These are phyloP conservation scores for Chaetomiaceae sp. DNA, from an alignment of 2,329 filamentous ascomycete species.

Conservation along the genomic window DNA sequence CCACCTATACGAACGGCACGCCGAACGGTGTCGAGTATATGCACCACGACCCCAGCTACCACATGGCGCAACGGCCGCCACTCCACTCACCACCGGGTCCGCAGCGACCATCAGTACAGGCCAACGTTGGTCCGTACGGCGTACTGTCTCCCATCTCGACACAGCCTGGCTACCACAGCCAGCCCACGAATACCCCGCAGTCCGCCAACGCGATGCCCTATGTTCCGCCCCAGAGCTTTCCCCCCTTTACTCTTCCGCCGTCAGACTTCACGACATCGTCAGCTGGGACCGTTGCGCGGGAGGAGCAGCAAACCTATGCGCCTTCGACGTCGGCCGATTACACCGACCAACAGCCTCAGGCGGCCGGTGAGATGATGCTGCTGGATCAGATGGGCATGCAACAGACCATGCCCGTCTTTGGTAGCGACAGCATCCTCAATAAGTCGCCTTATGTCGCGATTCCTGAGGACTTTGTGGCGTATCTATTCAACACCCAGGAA, in stretches of 20 bases:
- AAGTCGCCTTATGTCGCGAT: constrained; percentile 80
- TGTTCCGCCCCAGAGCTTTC: constrained; percentile 55
- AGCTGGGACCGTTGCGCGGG: constrained; percentile 30
- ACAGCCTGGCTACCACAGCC: constrained; percentile 44
- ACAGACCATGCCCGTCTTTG: constrained; percentile 79
- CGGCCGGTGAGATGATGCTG: constrained; percentile 50
- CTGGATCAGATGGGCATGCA: constrained; percentile 57
- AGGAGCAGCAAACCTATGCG: constrained; percentile 31
- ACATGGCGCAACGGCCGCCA: constrained; percentile 23
- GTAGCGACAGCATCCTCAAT: constrained; percentile 68
- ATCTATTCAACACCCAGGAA: constrained; percentile 67
- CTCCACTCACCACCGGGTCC: constrained; percentile 39
- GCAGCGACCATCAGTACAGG: constrained; percentile 42
- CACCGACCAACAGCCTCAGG: constrained; percentile 38
- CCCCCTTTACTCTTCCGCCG: constrained; percentile 57
- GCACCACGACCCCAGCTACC: constrained; percentile 35
- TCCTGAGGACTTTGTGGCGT: constrained; percentile 81
- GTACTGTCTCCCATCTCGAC: constrained; percentile 47
- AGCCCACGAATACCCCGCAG: constrained; percentile 41
- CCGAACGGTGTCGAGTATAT: constrained; percentile 40
- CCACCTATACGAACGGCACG: constrained; percentile 30
- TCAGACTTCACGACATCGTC: constrained; percentile 48
- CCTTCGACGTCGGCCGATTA: constrained; percentile 39
- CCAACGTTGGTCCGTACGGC: constrained; percentile 43
- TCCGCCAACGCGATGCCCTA: constrained; percentile 38